Evolutionary conservation across 768 basidiomycete genomes (phyloP), one percentile per base, ranked within the genome.

Genomic region (Phanerochaete sordida): DNA sequence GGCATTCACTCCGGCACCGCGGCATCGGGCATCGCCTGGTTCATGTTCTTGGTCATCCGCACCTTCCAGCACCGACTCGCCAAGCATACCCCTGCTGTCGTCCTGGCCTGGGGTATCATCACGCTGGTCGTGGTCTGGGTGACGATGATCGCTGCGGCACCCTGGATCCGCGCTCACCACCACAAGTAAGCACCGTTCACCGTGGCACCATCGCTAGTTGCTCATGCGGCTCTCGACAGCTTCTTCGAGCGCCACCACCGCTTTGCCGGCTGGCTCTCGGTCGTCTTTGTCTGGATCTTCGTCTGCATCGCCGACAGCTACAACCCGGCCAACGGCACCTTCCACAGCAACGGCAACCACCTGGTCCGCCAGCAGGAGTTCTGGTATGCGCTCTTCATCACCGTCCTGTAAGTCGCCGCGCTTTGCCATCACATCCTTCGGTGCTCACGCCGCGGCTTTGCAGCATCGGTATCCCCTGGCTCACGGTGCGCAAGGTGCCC

Each of bases 1-100:
- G 90, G 90, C n/a, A 88, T 91, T 65, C 90, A 92, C 68, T 85
- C 84, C 53, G 88, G 88, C 23, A 91, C 88, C 65, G 88, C 87
- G 0, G 67, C 84, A 27, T 87, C 88, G n/a, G 88, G 86, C 55
- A 79, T 87, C 30, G 75, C 81, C 3, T 91, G 90, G 90, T 76
- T 91, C 52, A 70, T 88, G 50, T 81, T 82, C 66, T 85, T 83
- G 69, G 75, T 90, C 56, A 77, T 84, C 58, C 77, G 80, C 58
- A 83, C 82, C 53, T 87, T 83, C 73, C 77, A 74, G 45, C 68
- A 79, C 57, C 79, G 76, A 58, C 69, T 79, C 57, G 62, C 78
- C 35, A 82, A 81, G 59, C 79, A 82, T 65, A 79, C 80, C 58
- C 80, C 85, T 0, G 72, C 88, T 21, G 76, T 90, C 5, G 76